Base-by-base conservation (phyloP, 495 filamentous ascomycete genomes). In the Penicillium coprophilum region DNA sequence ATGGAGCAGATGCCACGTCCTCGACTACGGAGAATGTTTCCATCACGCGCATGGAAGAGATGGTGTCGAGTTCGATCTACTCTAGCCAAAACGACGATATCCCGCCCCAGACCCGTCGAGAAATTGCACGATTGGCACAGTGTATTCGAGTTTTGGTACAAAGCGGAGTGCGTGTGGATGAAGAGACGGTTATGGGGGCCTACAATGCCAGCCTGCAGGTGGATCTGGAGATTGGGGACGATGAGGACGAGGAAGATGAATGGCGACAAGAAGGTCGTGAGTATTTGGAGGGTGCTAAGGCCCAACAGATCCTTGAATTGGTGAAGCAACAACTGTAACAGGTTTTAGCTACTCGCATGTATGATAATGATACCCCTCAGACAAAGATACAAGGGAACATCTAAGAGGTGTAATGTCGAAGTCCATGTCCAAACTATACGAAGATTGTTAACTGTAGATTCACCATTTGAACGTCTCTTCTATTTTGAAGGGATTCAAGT, bases 1-100 rank as follows among this genome's bases (percentile, higher is more conserved):
- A 76, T n/a, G 69, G 84, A 2, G 79, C 85, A 40, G 75, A 75
- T 6, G 78, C 77, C 12, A 73, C 73, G 6, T 57, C 84, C 65
- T 71, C 72, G 0, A 69, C 65, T 30, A 76, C 69, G 15, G 76
- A 80, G 54, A 78, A 73, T 27, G 78, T 85, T 10, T 79, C 80
- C 2, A 90, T 96, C 59, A 95, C 87, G 24, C 82, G 88, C 49
- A 75, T 96, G 64, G 93, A 97, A 69, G 94, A 97, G 74, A 84
- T 78, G 60, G 82, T 85, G 1, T 83, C 80, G 2, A 81, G 79
- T 45, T 84, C 86, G 38, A 87, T 92, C 66, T 98, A 97, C 70
- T 91, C 88, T 53, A 92, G 87, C 61, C 89, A 96, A 75, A 97
- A 97, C 59, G 92, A 96, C 59, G 80, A 82, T 53, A 91, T 98